phyloP scores from a whole-genome alignment of 176 grass and related monocot species.

The Raddia guianensis region DNA sequence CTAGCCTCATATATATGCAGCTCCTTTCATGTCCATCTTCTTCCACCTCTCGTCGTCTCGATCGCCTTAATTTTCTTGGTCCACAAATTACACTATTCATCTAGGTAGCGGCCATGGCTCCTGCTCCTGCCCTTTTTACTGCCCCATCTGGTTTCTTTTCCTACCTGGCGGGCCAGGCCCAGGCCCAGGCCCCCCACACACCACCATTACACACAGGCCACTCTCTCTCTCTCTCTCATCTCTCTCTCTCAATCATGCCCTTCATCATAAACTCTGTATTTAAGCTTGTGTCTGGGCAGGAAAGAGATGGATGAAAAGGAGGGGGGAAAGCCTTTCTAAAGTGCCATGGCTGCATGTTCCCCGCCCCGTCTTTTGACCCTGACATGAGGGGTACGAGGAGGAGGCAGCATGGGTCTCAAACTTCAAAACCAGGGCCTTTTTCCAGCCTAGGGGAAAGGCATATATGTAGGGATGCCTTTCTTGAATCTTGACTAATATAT shows the following conservation, averaged over 20 bases:
- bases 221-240: neutral
- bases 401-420: neutral
- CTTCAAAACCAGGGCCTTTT: neutral
- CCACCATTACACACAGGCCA: too few species aligned
- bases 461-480: neutral
- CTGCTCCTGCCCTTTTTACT: neutral
- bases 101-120: too few species aligned
- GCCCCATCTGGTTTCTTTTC: conserved; percentile 21
- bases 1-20: too few species aligned
- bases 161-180: neutral
- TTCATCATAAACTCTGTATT: conserved; percentile 39
- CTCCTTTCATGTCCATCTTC: too few species aligned
- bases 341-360: conserved; percentile 45
- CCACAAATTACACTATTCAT: too few species aligned
- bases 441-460: neutral
- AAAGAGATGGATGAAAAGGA: conserved; percentile 24
- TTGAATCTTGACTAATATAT: conserved; percentile 21
- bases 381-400: neutral
- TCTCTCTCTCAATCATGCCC: conserved; percentile 36
- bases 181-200: neutral
- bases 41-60: too few species aligned
- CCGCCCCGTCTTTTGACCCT: neutral
- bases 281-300: conserved; percentile 32
- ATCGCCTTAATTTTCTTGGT: too few species aligned
- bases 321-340: neutral